Conservation (phyloP, 345 rosid genomes). For the Raphanus sativus region DNA sequence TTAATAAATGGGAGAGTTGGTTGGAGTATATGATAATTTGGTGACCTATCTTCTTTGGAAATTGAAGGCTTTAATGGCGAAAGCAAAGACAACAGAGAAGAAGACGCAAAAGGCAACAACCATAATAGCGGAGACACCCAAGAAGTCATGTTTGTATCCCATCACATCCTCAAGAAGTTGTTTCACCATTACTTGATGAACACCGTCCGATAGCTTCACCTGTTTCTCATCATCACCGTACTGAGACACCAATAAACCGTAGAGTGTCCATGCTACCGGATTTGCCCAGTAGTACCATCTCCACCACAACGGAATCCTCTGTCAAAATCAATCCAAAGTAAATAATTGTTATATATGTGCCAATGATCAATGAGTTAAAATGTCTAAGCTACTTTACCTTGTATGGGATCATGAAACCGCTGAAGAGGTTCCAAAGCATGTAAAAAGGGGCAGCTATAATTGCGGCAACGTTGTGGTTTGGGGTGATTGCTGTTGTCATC, state of each 20-base stretch:
- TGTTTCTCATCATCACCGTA: conserved; percentile 55
- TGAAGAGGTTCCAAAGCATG: conserved; percentile 99
- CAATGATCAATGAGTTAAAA: neutral
- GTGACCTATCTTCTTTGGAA: conserved; percentile 70
- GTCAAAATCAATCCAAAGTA: conserved; percentile 22
- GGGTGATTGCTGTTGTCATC: conserved; percentile 98
- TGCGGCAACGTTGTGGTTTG: conserved; percentile 90
- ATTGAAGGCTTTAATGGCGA: conserved; percentile 81
- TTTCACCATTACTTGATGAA: conserved; percentile 47
- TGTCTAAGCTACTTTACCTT: conserved; percentile 51
- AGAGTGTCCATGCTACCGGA: conserved; percentile 89
- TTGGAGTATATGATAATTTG: neutral
- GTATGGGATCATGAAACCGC: conserved; percentile 92
- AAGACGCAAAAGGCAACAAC: conserved; percentile 65
- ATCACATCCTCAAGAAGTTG: conserved; percentile 53
- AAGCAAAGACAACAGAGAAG: conserved; percentile 73
- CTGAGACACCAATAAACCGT: conserved; percentile 82
- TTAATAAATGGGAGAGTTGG: neutral
- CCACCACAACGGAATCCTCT: conserved; percentile 98
- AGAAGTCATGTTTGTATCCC: conserved; percentile 80
- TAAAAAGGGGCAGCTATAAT: conserved; percentile 91
- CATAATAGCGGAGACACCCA: conserved; percentile 70
- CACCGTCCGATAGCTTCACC: conserved; percentile 68
- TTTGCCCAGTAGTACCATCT: conserved; percentile 99
- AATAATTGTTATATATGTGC: too few relatives aligned